Conservation (phyloP, 176 grass and related monocot genomes). For the Leersia perrieri region DNA sequence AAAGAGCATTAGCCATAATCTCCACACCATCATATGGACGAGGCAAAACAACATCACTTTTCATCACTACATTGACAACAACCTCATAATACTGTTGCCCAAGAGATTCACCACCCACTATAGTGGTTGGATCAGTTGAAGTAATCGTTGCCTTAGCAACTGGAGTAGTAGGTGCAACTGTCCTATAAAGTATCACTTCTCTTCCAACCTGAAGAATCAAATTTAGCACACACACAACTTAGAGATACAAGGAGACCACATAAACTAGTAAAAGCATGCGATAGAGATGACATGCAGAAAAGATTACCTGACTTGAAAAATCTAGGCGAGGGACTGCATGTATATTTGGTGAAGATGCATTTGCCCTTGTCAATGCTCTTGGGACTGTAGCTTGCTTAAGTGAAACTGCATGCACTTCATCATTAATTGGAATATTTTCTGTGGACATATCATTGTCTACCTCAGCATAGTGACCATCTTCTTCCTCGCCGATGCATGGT, state of each 20-base stretch:
- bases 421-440: not conserved
- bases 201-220: not conserved
- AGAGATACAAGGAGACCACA: not conserved
- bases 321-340: not conserved
- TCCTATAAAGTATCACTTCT: not conserved
- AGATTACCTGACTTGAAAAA: not conserved
- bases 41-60: not conserved
- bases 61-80: not conserved
- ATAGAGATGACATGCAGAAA: not conserved
- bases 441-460: not conserved
- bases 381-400: not conserved
- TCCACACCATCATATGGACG: not conserved
- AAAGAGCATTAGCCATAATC: not conserved
- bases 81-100: not conserved
- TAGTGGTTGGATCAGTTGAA: not conserved
- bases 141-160: not conserved
- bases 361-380: not conserved
- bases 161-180: not conserved
- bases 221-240: not conserved
- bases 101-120: not conserved
- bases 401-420: not conserved
- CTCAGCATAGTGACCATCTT: not conserved
- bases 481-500: not conserved
- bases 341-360: not conserved
- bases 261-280: no score